Conservation (phyloP, 1,139 yeast genomes). For the Scheffersomyces stambukii region DNA sequence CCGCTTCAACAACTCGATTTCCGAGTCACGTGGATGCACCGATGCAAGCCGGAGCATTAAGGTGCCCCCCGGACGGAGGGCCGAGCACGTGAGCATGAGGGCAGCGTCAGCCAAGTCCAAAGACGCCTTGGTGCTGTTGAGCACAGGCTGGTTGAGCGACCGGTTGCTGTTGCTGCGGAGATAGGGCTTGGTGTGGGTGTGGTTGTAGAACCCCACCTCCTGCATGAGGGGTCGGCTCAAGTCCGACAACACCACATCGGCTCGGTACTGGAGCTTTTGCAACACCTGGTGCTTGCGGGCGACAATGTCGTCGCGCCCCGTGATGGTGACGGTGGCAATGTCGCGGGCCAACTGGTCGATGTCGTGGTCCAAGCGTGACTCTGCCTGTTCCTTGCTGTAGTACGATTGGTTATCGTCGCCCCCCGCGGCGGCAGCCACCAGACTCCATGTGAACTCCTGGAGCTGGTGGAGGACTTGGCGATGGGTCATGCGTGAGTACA, state of each 20-base stretch:
- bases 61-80: constrained; percentile 64
- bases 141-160: constrained; percentile 22
- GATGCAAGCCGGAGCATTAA: constrained; percentile 70
- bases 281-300: constrained; percentile 1
- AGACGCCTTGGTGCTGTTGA: constrained; percentile 24
- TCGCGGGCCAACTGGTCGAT: constrained; percentile 13
- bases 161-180: constrained; percentile 24
- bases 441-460: constrained; percentile 30
- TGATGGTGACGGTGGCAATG: constrained; percentile 2
- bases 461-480: constrained; percentile 55
- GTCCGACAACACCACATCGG: constrained; percentile 75
- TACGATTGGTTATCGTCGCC: constrained; percentile 18
- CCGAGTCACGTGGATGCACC: constrained; percentile 48
- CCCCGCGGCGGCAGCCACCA: constrained; percentile 1
- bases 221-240: constrained; percentile 77
- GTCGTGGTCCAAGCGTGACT: constrained; percentile 15
- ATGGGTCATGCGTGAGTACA: constrained; percentile 66
- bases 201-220: constrained; percentile 58
- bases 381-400: constrained; percentile 25
- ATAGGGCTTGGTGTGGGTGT: constrained; percentile 76
- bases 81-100: constrained; percentile 64
- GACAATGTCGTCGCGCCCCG: not conserved
- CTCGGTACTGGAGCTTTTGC: constrained; percentile 18
- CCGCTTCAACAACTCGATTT: constrained; percentile 53
- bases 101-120: constrained; percentile 89